phyloP scores from a whole-genome alignment of 495 filamentous ascomycete genomes.

The Penicillium maclennaniae region DNA sequence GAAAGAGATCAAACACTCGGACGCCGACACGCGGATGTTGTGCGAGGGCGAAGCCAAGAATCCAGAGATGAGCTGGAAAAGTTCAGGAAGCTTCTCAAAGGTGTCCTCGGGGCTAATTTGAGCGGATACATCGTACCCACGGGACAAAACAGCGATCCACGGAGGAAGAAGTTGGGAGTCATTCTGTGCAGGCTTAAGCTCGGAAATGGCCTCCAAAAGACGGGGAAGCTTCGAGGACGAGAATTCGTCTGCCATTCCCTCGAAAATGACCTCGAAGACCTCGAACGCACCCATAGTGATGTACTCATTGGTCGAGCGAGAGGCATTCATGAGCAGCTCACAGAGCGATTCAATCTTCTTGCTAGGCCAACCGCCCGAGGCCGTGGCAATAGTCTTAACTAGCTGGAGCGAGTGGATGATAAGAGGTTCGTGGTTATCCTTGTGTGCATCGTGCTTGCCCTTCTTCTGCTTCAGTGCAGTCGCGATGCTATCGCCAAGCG shows the following conservation, averaged over 20 bases:
- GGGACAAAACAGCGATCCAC: constrained; percentile 91
- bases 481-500: constrained; percentile 63
- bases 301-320: constrained; percentile 84
- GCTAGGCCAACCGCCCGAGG: constrained; percentile 94
- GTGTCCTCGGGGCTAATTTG: constrained; percentile 83
- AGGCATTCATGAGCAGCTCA: constrained; percentile 81
- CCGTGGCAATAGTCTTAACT: constrained; percentile 78
- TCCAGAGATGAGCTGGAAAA: constrained; percentile 70
- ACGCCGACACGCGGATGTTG: constrained; percentile 89
- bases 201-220: constrained; percentile 79
- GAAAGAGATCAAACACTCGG: constrained; percentile 92
- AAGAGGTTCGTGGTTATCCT: constrained; percentile 66
- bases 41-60: constrained; percentile 84
- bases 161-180: constrained; percentile 91
- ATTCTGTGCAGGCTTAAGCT: constrained; percentile 82
- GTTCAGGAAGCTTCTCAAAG: constrained; percentile 76
- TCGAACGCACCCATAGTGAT: constrained; percentile 94
- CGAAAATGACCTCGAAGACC: constrained; percentile 94
- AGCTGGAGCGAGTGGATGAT: constrained; percentile 90
- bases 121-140: constrained; percentile 89
- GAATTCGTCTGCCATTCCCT: constrained; percentile 79
- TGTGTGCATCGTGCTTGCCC: constrained; percentile 41
- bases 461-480: constrained; percentile 66
- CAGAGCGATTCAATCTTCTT: constrained; percentile 90
- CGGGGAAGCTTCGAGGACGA: constrained; percentile 84